Evolutionary conservation across 768 basidiomycete genomes (phyloP).

Genomic region (Psilocybe cubensis): DNA sequence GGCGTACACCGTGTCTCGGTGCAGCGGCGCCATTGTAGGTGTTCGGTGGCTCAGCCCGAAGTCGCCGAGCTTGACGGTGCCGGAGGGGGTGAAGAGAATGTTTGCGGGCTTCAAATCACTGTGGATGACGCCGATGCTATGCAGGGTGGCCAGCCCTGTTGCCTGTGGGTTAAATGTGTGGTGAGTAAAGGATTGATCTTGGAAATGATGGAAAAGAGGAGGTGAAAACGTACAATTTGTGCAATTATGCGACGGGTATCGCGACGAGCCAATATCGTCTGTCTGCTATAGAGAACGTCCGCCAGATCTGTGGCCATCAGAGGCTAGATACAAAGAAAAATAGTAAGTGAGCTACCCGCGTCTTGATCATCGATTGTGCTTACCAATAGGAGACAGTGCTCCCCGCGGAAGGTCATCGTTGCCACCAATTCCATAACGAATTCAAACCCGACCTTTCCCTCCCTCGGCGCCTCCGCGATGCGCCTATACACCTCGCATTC

Average conservation of each 20-base stretch:
- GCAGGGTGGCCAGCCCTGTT: too few relatives aligned
- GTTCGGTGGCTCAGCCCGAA: too few relatives aligned
- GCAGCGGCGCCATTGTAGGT: too few relatives aligned
- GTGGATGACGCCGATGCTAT: too few relatives aligned
- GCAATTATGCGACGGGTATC: neutral
- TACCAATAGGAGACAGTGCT: neutral
- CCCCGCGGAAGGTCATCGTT: neutral
- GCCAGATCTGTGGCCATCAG: neutral
- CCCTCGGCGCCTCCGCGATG: neutral
- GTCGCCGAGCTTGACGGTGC: too few relatives aligned
- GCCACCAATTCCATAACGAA: neutral
- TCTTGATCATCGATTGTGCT: too few relatives aligned
- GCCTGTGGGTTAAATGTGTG: too few relatives aligned
- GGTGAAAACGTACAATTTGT: neutral
- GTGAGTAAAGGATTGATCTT: too few relatives aligned
- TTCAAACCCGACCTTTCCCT: neutral
- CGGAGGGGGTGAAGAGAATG: too few relatives aligned
- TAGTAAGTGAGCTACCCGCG: neutral
- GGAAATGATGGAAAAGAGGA: neutral
- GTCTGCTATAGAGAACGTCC: neutral
- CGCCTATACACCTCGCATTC: neutral
- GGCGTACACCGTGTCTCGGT: neutral
- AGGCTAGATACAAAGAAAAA: neutral
- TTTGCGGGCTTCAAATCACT: slow-evolving; percentile 23
- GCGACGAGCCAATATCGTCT: neutral